phyloP scores from a whole-genome alignment of 495 filamentous ascomycete genomes.

The Podospora conica region DNA sequence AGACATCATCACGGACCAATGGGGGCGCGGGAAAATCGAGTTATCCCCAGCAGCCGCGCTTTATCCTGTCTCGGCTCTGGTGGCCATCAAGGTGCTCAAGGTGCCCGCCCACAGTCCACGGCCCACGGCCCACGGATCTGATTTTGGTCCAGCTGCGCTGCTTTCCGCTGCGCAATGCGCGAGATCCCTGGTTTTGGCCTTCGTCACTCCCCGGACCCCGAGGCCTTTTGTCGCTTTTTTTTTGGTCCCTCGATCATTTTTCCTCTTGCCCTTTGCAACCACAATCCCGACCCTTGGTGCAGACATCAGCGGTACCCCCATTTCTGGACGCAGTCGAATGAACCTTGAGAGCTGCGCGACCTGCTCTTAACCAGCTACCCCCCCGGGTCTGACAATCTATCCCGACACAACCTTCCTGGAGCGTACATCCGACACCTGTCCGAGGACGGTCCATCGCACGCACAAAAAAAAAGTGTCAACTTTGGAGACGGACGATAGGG shows the following conservation, averaged over 20 bases:
- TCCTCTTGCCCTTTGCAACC: neutral
- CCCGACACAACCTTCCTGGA: neutral
- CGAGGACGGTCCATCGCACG: neutral
- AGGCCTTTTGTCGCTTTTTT: neutral
- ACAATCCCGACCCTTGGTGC: neutral
- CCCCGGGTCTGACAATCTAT: neutral
- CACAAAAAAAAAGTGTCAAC: neutral
- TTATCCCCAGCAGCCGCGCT: neutral
- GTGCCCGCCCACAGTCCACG: too few relatives aligned
- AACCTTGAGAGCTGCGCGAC: neutral
- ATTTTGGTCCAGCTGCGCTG: neutral
- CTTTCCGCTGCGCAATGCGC: neutral
- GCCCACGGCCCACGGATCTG: neutral
- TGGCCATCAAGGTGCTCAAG: slow-evolving; percentile 6
- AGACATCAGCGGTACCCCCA: neutral
- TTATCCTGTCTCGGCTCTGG: neutral
- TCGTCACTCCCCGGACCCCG: slow-evolving; percentile 3
- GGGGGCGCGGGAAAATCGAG: neutral
- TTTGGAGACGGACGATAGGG: neutral
- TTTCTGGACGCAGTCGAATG: neutral
- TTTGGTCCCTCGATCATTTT: neutral
- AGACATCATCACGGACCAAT: neutral
- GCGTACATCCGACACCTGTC: neutral
- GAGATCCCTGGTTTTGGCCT: neutral
- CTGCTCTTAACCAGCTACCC: neutral